phyloP scores from a whole-genome alignment of 192 early-diverging fungal genomes.

The Entomortierella beljakovae region DNA sequence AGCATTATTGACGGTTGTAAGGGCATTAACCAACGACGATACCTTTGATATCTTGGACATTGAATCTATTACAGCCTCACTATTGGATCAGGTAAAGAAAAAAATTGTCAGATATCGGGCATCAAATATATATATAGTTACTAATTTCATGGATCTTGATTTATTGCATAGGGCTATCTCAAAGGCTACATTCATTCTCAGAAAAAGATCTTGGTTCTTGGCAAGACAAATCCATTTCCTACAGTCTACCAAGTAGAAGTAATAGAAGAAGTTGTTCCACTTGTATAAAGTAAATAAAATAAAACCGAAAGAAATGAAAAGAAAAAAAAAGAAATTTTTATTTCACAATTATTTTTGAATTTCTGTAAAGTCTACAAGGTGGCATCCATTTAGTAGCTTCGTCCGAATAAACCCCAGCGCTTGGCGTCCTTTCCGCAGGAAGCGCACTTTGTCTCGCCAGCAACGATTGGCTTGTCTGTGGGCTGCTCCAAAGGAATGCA shows the following conservation, averaged over 20 bases:
- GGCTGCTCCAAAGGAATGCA: slow-evolving; percentile 98
- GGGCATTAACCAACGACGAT: slow-evolving; percentile 27
- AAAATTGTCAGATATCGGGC: background rate
- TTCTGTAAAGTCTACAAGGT: too few species aligned
- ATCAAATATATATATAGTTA: background rate
- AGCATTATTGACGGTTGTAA: slow-evolving; percentile 37
- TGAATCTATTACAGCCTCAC: slow-evolving; percentile 55
- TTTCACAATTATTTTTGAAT: too few species aligned
- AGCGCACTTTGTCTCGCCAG: slow-evolving; percentile 90
- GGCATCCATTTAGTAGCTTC: slow-evolving; percentile 83
- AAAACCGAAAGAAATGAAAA: too few species aligned
- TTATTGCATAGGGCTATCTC: slow-evolving; percentile 54
- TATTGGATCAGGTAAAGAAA: slow-evolving; percentile 59
- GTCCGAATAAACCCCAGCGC: slow-evolving; percentile 85
- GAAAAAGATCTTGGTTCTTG: slow-evolving; percentile 53
- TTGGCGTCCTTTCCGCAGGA: slow-evolving; percentile 83
- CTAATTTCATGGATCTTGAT: slow-evolving; percentile 2
- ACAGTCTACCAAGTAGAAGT: background rate
- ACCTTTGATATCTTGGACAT: slow-evolving; percentile 46
- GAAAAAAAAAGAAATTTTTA: too few species aligned
- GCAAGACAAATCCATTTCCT: slow-evolving; percentile 60
- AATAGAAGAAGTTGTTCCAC: background rate
- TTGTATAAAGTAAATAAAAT: too few species aligned
- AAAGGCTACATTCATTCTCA: slow-evolving; percentile 61
- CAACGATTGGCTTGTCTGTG: slow-evolving; percentile 79